Base-by-base conservation (phyloP, 768 basidiomycete genomes). In the Russula brevipes region DNA sequence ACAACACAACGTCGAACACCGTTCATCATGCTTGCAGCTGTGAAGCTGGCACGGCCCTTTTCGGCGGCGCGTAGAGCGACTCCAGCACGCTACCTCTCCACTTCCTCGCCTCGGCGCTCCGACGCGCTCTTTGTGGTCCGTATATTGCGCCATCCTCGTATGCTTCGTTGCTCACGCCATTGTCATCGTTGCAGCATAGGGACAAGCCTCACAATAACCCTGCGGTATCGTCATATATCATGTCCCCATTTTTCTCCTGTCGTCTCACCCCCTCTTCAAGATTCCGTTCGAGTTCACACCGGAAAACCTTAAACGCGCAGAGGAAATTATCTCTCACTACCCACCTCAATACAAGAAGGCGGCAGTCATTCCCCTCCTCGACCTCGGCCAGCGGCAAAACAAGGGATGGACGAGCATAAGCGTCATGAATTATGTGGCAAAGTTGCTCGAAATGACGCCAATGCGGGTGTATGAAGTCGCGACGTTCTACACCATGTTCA, bases 401-500 rank as follows among this genome's bases (percentile, higher is more conserved):
- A 92, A 96, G 69, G 93, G 92, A 69, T 99, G 93, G 92, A 98
- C 96, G 31, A 94, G 90, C 73, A 96, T 99, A 68, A 93, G 90
- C 70, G 94, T 96, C 65, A 99, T 99, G 97, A 98, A 99, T 78
- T 92, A 94, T 70, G 89, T 99, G 59, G 97, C 97, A 1, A 89
- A 91, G 68, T 79, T 96, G 38, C 82, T 98, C 36, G 93, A 89
- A 70, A 89, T 99, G 84, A 92, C 90, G 10, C 91, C 92, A 57
- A 98, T 99, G 97, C 89, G 97, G 10, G 97, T 98, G 2, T 99
- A 99, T 74, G 97, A 99, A 76, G 97, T 99, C 55, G 96, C 96
- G 17, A 95, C 94, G 14, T 99, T 99, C 79, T 99, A 99, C 76
- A 99, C 97, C 69, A 98, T 99, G 96, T 98, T 98, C 82, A 99